phyloP scores from a whole-genome alignment of 1,284 basidiomycete genomes.

The Amylostereum chailletii region DNA sequence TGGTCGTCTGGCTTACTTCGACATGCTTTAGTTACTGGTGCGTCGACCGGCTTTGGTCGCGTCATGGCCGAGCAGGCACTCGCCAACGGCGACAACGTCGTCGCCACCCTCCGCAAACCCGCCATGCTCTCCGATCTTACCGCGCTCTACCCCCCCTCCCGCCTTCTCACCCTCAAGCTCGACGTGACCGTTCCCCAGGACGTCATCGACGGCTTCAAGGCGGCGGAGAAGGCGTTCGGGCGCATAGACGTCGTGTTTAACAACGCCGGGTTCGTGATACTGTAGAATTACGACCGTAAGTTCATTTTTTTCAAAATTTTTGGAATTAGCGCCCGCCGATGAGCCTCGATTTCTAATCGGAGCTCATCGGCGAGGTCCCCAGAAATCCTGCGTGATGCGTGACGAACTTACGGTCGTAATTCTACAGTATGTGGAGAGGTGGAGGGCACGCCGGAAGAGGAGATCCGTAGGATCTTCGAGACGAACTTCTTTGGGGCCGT shows the following conservation, averaged over 20 bases:
- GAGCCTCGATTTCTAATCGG: no score
- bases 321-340: no score
- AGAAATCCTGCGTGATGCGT: no score
- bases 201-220: constrained; percentile 9
- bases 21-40: constrained; percentile 13
- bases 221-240: constrained; percentile 9
- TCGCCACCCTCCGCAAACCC: constrained; percentile 12
- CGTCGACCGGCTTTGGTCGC: constrained; percentile 12
- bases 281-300: no score
- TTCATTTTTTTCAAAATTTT: no score
- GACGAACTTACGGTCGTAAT: no score
- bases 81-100: constrained; percentile 10
- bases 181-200: constrained; percentile 11
- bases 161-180: constrained; percentile 11
- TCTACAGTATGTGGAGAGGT: constrained; percentile 11
- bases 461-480: constrained; percentile 15
- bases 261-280: constrained; percentile 13
- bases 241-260: constrained; percentile 15
- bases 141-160: constrained; percentile 8
- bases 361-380: no score
- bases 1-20: no score
- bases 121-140: constrained; percentile 10
- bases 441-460: constrained; percentile 16
- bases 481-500: constrained; percentile 19
- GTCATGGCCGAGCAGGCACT: constrained; percentile 9